Evolutionary conservation across 495 filamentous ascomycete species (phyloP).

Genomic region (Peziza echinospora): DNA sequence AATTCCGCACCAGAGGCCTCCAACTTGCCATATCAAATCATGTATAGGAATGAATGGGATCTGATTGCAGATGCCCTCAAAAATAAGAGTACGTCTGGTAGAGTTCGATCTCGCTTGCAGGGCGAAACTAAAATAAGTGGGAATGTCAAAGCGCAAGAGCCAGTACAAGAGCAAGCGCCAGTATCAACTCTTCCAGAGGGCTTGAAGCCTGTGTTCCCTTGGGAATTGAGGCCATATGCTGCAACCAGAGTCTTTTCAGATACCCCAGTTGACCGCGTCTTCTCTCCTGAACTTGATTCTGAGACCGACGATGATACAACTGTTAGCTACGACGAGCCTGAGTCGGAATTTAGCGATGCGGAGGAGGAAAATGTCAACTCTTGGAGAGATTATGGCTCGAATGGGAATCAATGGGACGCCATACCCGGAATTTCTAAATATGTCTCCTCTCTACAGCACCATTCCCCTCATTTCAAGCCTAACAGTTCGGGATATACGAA

Average conservation of each 20-base stretch:
- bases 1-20: slow-evolving; percentile 13
- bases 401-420: slow-evolving; percentile 17
- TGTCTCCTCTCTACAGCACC: slow-evolving; percentile 9
- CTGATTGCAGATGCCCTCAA: background rate
- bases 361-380: slow-evolving; percentile 1
- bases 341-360: slow-evolving; percentile 1
- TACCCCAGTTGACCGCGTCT: background rate
- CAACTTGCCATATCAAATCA: slow-evolving; percentile 9
- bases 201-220: background rate
- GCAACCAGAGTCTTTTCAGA: background rate
- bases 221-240: background rate
- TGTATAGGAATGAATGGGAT: slow-evolving; percentile 18
- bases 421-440: slow-evolving; percentile 17
- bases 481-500: slow-evolving; percentile 6
- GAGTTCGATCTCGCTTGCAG: background rate
- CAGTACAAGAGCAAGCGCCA: background rate
- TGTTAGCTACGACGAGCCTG: slow-evolving; percentile 6
- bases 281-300: background rate
- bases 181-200: background rate
- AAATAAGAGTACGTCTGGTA: background rate
- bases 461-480: slow-evolving; percentile 3
- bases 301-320: slow-evolving; percentile 4
- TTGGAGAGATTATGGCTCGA: slow-evolving; percentile 11
- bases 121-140: background rate
- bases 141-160: background rate